Base-by-base conservation (phyloP, 2,329 filamentous ascomycete species). In the Paraphoma chrysanthemicola region DNA sequence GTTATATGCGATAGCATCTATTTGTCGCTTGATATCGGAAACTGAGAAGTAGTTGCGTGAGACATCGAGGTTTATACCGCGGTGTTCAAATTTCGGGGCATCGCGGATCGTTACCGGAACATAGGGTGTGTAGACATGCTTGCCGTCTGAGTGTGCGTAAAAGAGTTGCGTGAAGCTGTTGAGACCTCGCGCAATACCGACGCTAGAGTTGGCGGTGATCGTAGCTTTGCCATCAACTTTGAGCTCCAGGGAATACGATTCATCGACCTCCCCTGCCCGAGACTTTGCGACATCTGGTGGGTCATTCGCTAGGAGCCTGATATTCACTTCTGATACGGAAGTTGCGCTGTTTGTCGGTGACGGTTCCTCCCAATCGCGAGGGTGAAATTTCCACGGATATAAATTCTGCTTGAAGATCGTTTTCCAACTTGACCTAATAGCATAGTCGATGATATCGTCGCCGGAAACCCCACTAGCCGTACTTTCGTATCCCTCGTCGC, bases 131-230 rank as follows among this genome's bases (percentile, higher is more conserved):
- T 96, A 96, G 1, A 82, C 75, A 38, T 62, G 36, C 10, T 77
- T 69, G 28, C 84, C 85, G 3, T 81, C 70, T 39, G 88, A 87
- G 77, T 92, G 88, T 72, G 86, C 75, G 78, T 87, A 94, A 79
- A 95, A 95, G 14, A 96, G 84, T 79, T 96, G 92, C 0, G 85
- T 83, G 69, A 95, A 92, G 1, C 90, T 89, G 63, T 90, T 88
- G 18, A 96, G 82, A n/a, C 85, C 92, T 62, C 86, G 86, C 16
- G 92, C 80, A 33, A 93, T 79, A 48, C 92, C 92, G 6, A 86
- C 84, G 14, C 88, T 88, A 1, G 89, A 87, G 36, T 81, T 82
- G 14, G 90, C 90, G 23, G 79, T 80, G 66, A 95, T 88, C 39
- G 79, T 83, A 30, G 86, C 89, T 18, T 81, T 78, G 49, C 90